A percentile compares a stretch with the other conserved stretches of the same genome.
These are phyloP conservation scores for Dryas drummondii DNA, from an alignment of 306 rosid species.

Conservation along the genomic window DNA sequence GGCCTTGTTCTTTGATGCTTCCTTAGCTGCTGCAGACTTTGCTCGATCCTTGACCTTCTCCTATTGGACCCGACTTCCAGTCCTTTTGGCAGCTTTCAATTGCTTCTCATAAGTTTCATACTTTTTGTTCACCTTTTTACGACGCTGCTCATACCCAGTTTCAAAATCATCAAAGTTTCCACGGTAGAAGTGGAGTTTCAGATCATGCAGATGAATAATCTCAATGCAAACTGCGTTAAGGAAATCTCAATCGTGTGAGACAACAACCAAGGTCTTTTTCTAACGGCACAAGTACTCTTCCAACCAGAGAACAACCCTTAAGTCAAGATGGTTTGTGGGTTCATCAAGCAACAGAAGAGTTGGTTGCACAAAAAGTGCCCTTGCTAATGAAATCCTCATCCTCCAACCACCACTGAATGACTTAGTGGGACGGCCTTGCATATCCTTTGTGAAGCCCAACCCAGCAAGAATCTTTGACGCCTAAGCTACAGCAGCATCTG, in stretches of 20 bases:
- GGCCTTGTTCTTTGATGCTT: slow-evolving; percentile 52
- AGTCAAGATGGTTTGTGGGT: slow-evolving; percentile 71
- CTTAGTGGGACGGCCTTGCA: slow-evolving; percentile 66
- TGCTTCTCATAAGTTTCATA: slow-evolving; percentile 58
- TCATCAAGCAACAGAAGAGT: slow-evolving; percentile 70
- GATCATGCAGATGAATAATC: slow-evolving; percentile 76
- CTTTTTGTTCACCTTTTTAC: slow-evolving; percentile 63
- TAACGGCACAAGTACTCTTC: slow-evolving; percentile 76
- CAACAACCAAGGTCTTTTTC: slow-evolving; percentile 71
- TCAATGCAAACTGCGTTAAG: slow-evolving; percentile 66
- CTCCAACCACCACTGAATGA: slow-evolving; percentile 84
- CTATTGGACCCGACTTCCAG: slow-evolving; percentile 57
- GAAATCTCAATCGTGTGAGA: slow-evolving; percentile 71
- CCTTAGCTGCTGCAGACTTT: slow-evolving; percentile 58
- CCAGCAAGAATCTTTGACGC: slow-evolving; percentile 84
- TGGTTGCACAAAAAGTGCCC: slow-evolving; percentile 74
- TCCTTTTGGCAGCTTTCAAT: slow-evolving; percentile 62
- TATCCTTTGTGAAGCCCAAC: slow-evolving; percentile 71
- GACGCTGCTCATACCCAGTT: slow-evolving; percentile 68
- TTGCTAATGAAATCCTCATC: slow-evolving; percentile 71
- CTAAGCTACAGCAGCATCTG: slow-evolving; percentile 74
- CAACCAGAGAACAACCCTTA: slow-evolving; percentile 78
- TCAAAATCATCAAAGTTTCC: slow-evolving; percentile 77
- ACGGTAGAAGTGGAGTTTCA: slow-evolving; percentile 70
- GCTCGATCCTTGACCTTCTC: slow-evolving; percentile 70